phyloP scores from a whole-genome alignment of 306 rosid species.

The Medicago arabica region DNA sequence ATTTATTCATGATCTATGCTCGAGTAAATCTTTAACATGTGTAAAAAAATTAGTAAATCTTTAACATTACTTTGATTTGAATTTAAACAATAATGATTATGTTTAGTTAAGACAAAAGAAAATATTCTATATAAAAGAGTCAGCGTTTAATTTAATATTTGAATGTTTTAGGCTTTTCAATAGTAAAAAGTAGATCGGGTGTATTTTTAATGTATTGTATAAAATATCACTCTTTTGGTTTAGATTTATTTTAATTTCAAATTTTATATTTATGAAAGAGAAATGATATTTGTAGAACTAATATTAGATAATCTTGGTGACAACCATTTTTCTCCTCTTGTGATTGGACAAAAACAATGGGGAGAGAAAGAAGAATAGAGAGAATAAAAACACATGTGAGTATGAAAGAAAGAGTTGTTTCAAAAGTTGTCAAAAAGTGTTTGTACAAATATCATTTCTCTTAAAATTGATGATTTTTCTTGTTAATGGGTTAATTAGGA shows the following conservation, averaged over 20 bases:
- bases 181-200: background rate
- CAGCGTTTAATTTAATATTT: background rate
- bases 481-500: background rate
- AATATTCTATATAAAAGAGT: background rate
- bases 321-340: too few relatives aligned
- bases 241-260: background rate
- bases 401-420: too few relatives aligned
- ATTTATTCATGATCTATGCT: background rate
- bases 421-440: too few relatives aligned
- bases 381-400: too few relatives aligned
- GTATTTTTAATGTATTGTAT: background rate
- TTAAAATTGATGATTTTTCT: too few relatives aligned
- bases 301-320: too few relatives aligned
- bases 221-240: background rate
- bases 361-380: too few relatives aligned
- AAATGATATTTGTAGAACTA: too few relatives aligned
- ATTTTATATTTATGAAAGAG: background rate
- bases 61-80: background rate
- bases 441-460: too few relatives aligned
- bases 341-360: too few relatives aligned
- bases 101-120: background rate
- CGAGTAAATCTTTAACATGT: constrained; percentile 4
- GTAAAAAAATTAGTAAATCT: background rate
- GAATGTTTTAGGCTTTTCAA: background rate
- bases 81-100: background rate